Evolutionary conservation across 208 protist genomes (phyloP), one percentile per base, ranked within the genome.

Genomic region (Vickermania ingenoplastis): DNA sequence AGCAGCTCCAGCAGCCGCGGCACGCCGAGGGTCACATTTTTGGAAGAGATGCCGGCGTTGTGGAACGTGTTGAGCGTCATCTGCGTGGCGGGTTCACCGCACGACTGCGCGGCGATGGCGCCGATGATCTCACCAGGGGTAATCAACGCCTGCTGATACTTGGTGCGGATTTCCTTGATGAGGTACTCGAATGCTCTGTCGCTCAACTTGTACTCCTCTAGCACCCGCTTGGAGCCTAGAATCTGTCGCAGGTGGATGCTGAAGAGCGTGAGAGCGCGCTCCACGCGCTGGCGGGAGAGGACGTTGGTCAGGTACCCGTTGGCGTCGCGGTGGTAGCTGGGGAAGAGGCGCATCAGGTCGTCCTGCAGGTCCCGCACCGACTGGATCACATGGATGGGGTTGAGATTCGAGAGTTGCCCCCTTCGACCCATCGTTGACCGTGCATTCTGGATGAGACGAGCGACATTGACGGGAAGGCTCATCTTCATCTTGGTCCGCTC

Each of bases 21-120:
- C 27, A 99, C 97, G 74, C 99, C 99, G 25, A 99, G 92, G 2
- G 98, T 99, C 23, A 99, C 98, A 77, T 99, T 99, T 79, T 99
- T 99, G 50, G 91, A 88, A 3, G 96, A 98, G 54, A 99, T 97
- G 75, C 99, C 99, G 31, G 99, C 99, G 73, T 97, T 99, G 84
- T 99, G 99, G 86, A 99, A 99, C 28, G 98, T 99, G 77, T 99
- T 99, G 2, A 99, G 87, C 7, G 99, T 99, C 98, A 99, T 99
- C 79, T 99, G 99, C 53, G 99, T 99, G 1, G 98, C 97, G 13
- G 98, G 98, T 77, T 99, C 98, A 29, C 98, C 98, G 63, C 99
- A 99, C 4, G 95, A 99, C 86, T 99, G 98, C 11, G 98, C 98
- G 21, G 98, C 98, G 31, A 99, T 86, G 17, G 96, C 85, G 48